A percentile compares a stretch with the other conserved stretches of the same genome.
Conservation (phyloP, 1,139 yeast genomes). For the Saccharomyces hybrid region DNA sequence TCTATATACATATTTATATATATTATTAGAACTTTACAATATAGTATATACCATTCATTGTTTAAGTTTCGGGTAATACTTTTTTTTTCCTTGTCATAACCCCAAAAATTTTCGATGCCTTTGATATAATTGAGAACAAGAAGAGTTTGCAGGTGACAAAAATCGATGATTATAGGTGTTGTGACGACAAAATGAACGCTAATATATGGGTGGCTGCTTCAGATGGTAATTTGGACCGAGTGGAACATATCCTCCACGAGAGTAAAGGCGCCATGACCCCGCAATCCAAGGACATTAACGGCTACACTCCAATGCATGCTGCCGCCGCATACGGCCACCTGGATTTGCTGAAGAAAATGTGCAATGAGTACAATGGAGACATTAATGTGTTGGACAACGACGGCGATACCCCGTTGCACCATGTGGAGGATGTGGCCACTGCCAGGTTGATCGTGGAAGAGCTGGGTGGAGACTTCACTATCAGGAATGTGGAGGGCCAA, state of each 20-base stretch:
- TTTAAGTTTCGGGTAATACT: neutral
- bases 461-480: slow-evolving; percentile 54
- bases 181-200: slow-evolving; percentile 32
- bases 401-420: slow-evolving; percentile 94
- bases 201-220: slow-evolving; percentile 94
- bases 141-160: neutral
- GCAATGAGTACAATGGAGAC: slow-evolving; percentile 59
- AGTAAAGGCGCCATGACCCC: slow-evolving; percentile 48
- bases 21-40: neutral
- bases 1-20: no score
- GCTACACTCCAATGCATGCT: slow-evolving; percentile 94
- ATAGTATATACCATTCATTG: neutral
- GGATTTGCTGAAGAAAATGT: slow-evolving; percentile 54
- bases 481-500: slow-evolving; percentile 64
- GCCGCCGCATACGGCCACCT: slow-evolving; percentile 88
- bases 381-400: slow-evolving; percentile 76
- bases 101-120: neutral
- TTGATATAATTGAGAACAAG: neutral
- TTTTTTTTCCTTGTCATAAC: neutral
- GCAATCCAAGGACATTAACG: slow-evolving; percentile 78
- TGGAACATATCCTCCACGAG: slow-evolving; percentile 44
- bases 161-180: neutral
- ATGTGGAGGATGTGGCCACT: slow-evolving; percentile 61
- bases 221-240: slow-evolving; percentile 60
- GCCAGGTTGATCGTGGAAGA: slow-evolving; percentile 63